phyloP scores from a whole-genome alignment of 2,329 filamentous ascomycete genomes.

The Colletotrichum melonis region DNA sequence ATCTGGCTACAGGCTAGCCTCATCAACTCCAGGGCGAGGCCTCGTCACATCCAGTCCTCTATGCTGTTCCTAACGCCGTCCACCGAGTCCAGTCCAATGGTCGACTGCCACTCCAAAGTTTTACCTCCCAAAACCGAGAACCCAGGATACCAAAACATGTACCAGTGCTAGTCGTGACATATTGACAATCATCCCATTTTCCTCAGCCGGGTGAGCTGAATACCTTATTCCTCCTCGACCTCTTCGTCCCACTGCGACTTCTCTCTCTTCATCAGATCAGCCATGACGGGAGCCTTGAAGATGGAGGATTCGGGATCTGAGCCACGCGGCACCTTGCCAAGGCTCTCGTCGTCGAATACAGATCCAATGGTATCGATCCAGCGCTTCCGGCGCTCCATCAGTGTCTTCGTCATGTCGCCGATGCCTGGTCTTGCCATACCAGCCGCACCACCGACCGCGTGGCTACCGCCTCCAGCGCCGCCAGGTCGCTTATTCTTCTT shows the following conservation, averaged over 20 bases:
- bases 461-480: conserved; percentile 78
- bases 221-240: conserved; percentile 71
- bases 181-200: neutral
- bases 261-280: conserved; percentile 78
- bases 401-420: conserved; percentile 87
- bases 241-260: conserved; percentile 86
- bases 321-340: conserved; percentile 75
- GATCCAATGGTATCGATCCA: conserved; percentile 94
- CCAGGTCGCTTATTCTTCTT: conserved; percentile 89
- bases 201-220: neutral
- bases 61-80: conserved; percentile 25
- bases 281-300: conserved; percentile 81
- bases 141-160: conserved; percentile 8
- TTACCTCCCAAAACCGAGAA: neutral
- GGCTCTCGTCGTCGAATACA: conserved; percentile 86
- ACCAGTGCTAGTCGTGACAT: conserved; percentile 20
- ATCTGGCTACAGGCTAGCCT: neutral
- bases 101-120: neutral
- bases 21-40: neutral
- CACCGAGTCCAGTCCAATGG: conserved; percentile 2
- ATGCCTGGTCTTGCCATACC: conserved; percentile 82
- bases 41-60: conserved; percentile 4
- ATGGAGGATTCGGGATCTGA: conserved; percentile 75
- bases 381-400: conserved; percentile 90
- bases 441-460: conserved; percentile 66